phyloP scores from a whole-genome alignment of 1,139 yeast species.

The Kodamaea sp. region DNA sequence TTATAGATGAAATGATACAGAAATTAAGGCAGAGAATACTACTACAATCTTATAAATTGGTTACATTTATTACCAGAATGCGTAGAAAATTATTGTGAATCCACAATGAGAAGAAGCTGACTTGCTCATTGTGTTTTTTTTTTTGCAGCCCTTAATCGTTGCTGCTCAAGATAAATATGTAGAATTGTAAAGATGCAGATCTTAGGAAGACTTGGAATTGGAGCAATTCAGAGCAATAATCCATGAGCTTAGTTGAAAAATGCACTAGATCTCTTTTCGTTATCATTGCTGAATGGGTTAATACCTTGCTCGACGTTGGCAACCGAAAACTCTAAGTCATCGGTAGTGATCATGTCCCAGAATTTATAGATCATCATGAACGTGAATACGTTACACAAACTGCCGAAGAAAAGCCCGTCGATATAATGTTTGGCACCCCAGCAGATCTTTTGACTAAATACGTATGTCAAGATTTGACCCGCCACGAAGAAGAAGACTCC shows the following conservation, averaged over 20 bases:
- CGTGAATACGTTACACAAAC: constrained; percentile 75
- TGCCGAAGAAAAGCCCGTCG: constrained; percentile 86
- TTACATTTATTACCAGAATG: too few species aligned
- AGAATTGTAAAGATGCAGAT: too few species aligned
- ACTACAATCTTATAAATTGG: too few species aligned
- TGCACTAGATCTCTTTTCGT: constrained; percentile 38
- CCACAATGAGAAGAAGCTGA: too few species aligned
- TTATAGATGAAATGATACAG: too few species aligned
- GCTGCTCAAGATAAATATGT: too few species aligned
- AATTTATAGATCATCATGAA: constrained; percentile 94
- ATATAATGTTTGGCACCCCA: constrained; percentile 75
- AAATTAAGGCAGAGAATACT: too few species aligned
- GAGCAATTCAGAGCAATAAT: too few species aligned
- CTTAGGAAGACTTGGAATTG: too few species aligned
- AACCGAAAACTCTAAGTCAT: constrained; percentile 90
- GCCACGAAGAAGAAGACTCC: constrained; percentile 74
- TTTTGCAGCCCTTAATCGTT: too few species aligned
- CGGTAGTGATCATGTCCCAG: constrained; percentile 97
- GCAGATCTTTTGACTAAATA: constrained; percentile 66
- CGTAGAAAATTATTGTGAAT: too few species aligned
- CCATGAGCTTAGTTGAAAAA: constrained; percentile 24
- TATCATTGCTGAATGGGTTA: constrained; percentile 32
- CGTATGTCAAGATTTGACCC: constrained; percentile 78
- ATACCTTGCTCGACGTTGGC: constrained; percentile 47
- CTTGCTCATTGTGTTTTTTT: too few species aligned